phyloP scores from a whole-genome alignment of 2,329 filamentous ascomycete species.

The Stylonectria norvegica region DNA sequence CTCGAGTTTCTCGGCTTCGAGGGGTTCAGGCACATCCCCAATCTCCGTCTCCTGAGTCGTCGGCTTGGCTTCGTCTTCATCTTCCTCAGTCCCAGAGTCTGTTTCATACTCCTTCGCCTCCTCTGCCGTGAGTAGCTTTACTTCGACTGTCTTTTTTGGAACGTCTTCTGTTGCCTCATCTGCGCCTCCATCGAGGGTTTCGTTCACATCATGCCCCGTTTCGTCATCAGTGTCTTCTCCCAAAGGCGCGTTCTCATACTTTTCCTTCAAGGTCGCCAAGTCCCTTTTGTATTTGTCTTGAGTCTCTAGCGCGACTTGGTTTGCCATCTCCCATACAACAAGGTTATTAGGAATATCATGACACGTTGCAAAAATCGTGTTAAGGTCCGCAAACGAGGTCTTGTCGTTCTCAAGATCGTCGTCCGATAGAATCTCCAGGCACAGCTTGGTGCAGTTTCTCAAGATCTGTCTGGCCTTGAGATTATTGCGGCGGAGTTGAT shows the following conservation, averaged over 20 bases:
- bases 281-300: conserved; percentile 1
- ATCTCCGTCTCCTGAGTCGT: background rate
- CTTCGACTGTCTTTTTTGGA: no score
- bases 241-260: no score
- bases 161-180: no score
- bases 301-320: no score
- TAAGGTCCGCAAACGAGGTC: conserved; percentile 1
- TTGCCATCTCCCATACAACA: conserved; percentile 6
- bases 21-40: background rate
- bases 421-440: conserved; percentile 9
- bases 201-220: no score
- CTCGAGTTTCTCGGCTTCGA: background rate
- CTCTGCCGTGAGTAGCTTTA: background rate
- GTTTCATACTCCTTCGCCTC: background rate
- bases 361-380: background rate
- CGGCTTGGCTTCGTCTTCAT: background rate
- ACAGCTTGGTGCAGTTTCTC: background rate
- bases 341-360: conserved; percentile 2
- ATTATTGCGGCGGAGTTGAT: background rate
- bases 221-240: no score
- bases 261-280: background rate
- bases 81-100: background rate
- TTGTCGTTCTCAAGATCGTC: conserved; percentile 6
- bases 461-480: background rate
- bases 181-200: no score